Percentiles rank a stretch among this genome's conserved stretches.
Evolutionary conservation across 495 filamentous ascomycete species (phyloP).

Genomic region (Apodospora peruviana): DNA sequence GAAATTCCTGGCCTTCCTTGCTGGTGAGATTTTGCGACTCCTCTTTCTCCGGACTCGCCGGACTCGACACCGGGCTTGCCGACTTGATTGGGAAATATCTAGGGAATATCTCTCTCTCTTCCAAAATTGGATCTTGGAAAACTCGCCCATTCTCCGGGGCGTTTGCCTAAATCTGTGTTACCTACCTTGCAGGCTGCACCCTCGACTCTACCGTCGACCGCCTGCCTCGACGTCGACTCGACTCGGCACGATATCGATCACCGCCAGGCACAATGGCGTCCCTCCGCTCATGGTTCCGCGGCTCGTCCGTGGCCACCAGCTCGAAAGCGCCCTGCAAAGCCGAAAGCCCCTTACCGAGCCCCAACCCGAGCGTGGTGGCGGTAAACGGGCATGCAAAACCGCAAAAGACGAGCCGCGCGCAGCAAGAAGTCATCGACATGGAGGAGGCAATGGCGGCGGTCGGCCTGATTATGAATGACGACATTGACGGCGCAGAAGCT

Average conservation of each 20-base stretch:
- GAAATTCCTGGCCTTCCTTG: too few relatives aligned
- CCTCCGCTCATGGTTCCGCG: conserved; percentile 28
- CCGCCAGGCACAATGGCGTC: conserved; percentile 17
- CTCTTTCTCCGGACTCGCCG: too few relatives aligned
- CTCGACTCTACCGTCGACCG: not conserved
- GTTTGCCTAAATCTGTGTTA: too few relatives aligned
- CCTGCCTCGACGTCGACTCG: too few relatives aligned
- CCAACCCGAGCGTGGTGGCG: conserved; percentile 14
- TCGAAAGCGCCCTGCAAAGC: conserved; percentile 17
- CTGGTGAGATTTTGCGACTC: too few relatives aligned
- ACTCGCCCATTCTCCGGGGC: too few relatives aligned
- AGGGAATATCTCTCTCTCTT: too few relatives aligned
- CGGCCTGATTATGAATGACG: conserved; percentile 81
- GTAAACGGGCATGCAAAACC: conserved; percentile 21
- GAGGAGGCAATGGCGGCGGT: conserved; percentile 42
- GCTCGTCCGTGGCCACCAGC: conserved; percentile 11
- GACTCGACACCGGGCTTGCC: too few relatives aligned
- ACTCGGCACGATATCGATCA: too few relatives aligned
- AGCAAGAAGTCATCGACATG: conserved; percentile 33
- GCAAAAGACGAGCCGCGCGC: conserved; percentile 14
- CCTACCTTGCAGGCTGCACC: not conserved
- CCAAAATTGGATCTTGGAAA: too few relatives aligned
- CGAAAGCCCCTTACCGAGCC: conserved; percentile 17
- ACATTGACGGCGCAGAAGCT: conserved; percentile 79
- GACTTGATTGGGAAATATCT: too few relatives aligned